Conservation (phyloP, 305 asterid genomes). For the Fraxinus baroniana region DNA sequence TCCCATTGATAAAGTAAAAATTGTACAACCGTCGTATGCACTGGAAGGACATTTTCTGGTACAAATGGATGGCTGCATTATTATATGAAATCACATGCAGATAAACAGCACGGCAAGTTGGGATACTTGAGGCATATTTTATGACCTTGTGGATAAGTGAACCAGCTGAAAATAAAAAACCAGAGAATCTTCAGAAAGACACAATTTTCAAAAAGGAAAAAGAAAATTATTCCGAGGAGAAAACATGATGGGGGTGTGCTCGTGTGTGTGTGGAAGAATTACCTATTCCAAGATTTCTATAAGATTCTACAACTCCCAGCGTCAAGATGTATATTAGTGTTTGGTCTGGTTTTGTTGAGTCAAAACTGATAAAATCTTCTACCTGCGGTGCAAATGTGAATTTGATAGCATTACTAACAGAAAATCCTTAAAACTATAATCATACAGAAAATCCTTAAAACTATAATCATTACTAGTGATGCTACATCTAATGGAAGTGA, state of each 20-base stretch:
- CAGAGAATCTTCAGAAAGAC: conserved; percentile 25
- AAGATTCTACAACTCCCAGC: conserved; percentile 81
- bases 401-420: background rate
- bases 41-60: conserved; percentile 82
- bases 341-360: conserved; percentile 61
- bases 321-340: conserved; percentile 81
- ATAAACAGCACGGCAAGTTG: conserved; percentile 79
- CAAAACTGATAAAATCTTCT: conserved; percentile 72
- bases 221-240: background rate
- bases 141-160: conserved; percentile 70
- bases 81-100: conserved; percentile 94
- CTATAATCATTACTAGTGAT: background rate
- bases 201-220: conserved; percentile 2
- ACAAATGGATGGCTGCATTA: conserved; percentile 80
- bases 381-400: conserved; percentile 44
- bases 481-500: background rate
- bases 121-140: conserved; percentile 64
- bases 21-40: conserved; percentile 65
- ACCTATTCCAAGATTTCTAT: conserved; percentile 86
- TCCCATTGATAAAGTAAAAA: conserved; percentile 78
- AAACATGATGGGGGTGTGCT: background rate
- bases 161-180: conserved; percentile 64
- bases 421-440: background rate
- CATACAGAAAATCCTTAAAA: background rate
- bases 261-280: conserved; percentile 23